Percentiles rank a stretch among this genome's conserved stretches.
Conservation (phyloP, 306 rosid species). For the Comarum palustre region DNA sequence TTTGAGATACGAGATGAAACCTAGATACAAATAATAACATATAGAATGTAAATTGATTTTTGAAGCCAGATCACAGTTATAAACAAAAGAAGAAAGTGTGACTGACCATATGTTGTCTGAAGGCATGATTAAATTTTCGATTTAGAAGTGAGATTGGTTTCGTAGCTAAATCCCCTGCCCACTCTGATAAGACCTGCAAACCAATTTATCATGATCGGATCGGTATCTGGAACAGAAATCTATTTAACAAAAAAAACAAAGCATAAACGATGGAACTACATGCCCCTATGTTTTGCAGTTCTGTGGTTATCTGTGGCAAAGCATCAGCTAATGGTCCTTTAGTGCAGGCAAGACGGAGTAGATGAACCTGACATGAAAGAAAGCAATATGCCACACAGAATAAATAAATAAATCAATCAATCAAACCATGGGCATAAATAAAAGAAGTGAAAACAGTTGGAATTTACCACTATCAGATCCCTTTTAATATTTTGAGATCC, state of each 20-base stretch:
- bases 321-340: slow-evolving; percentile 59
- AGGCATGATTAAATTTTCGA: slow-evolving; percentile 57
- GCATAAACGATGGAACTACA: slow-evolving; percentile 16
- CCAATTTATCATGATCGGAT: slow-evolving; percentile 40
- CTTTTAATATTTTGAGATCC: slow-evolving; percentile 52
- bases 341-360: slow-evolving; percentile 76
- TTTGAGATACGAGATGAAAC: slow-evolving; percentile 62
- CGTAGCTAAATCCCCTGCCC: slow-evolving; percentile 69
- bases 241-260: slow-evolving; percentile 21
- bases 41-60: slow-evolving; percentile 3
- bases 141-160: slow-evolving; percentile 58
- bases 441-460: slow-evolving; percentile 12
- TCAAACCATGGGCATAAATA: slow-evolving; percentile 12
- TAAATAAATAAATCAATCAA: background rate
- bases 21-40: slow-evolving; percentile 37
- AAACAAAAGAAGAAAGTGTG: slow-evolving; percentile 21
- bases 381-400: slow-evolving; percentile 16
- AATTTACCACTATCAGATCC: slow-evolving; percentile 73
- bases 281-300: slow-evolving; percentile 75
- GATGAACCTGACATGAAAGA: slow-evolving; percentile 62
- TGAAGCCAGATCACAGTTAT: slow-evolving; percentile 21
- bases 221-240: slow-evolving; percentile 23
- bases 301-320: slow-evolving; percentile 67
- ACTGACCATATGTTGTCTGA: slow-evolving; percentile 62
- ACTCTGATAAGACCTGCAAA: slow-evolving; percentile 67